Evolutionary conservation across 164 flowering plant genomes (phyloP).

Genomic region (Tinospora cordifolia): DNA sequence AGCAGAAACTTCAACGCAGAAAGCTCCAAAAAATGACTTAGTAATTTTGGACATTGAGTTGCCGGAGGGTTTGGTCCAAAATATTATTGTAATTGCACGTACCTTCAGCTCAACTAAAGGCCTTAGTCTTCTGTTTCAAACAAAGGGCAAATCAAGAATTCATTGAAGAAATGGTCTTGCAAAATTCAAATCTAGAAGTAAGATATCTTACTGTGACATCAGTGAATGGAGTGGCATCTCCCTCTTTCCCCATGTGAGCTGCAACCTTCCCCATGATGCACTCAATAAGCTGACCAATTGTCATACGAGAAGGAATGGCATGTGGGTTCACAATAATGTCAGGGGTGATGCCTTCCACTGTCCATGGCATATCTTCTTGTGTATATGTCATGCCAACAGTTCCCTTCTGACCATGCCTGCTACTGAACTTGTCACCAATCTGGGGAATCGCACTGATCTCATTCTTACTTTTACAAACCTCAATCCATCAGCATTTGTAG

Average conservation of each 20-base stretch:
- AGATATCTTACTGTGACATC: slow-evolving; percentile 77
- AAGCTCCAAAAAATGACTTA: not conserved
- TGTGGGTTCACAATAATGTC: slow-evolving; percentile 94
- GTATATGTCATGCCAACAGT: slow-evolving; percentile 97
- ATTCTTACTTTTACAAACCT: slow-evolving; percentile 92
- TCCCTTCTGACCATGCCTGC: slow-evolving; percentile 95
- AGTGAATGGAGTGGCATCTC: slow-evolving; percentile 95
- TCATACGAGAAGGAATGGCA: slow-evolving; percentile 99
- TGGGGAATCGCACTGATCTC: slow-evolving; percentile 91
- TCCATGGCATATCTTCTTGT: slow-evolving; percentile 99
- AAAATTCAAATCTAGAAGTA: not conserved
- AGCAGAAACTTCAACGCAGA: no score
- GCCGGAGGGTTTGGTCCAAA: no score
- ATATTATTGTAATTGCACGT: no score
- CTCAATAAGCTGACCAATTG: slow-evolving; percentile 96
- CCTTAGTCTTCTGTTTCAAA: not conserved
- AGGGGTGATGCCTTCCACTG: slow-evolving; percentile 81
- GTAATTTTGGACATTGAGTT: no score
- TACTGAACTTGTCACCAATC: slow-evolving; percentile 95
- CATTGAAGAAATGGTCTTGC: not conserved
- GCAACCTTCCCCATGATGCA: slow-evolving; percentile 98
- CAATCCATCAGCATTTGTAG: slow-evolving; percentile 96
- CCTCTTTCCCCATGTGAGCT: slow-evolving; percentile 92
- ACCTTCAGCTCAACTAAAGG: not conserved
- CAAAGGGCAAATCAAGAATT: not conserved